Conservation (phyloP, 176 grass and related monocot species). For the Chrysopogon serrulatus region DNA sequence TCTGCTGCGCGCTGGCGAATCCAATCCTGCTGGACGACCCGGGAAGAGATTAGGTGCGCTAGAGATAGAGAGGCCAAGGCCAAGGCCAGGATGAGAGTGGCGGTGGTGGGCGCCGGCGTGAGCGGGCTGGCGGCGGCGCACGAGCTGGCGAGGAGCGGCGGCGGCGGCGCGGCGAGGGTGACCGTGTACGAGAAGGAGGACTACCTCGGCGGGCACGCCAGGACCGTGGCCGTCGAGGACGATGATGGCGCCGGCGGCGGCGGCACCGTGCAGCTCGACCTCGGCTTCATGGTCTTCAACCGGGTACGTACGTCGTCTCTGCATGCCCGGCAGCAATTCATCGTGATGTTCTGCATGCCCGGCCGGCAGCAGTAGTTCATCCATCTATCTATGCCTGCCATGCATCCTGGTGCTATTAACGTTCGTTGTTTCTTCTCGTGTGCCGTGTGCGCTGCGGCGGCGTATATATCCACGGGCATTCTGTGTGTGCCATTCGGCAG, state of each 20-base stretch:
- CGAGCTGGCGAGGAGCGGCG: constrained; percentile 37
- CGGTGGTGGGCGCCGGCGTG: constrained; percentile 75
- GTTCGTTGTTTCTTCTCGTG: neutral
- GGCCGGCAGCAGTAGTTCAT: too few species aligned
- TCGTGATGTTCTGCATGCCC: too few species aligned
- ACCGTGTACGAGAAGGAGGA: constrained; percentile 84
- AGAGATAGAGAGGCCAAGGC: neutral
- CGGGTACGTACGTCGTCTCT: constrained; percentile 46
- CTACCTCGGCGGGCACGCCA: constrained; percentile 67
- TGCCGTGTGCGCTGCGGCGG: neutral
- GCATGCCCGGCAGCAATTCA: too few species aligned
- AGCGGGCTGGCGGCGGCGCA: constrained; percentile 72
- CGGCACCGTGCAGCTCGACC: constrained; percentile 53
- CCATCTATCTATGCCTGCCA: too few species aligned
- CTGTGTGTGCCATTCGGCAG: neutral
- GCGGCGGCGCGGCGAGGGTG: constrained; percentile 24
- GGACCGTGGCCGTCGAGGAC: constrained; percentile 51
- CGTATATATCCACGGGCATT: neutral
- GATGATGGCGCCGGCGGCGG: neutral
- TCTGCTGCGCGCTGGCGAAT: neutral
- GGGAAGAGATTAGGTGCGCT: neutral
- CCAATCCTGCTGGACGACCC: neutral
- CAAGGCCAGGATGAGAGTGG: constrained; percentile 46
- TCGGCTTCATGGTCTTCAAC: constrained; percentile 97
- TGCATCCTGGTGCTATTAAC: too few species aligned